A percentile compares a stretch with the other conserved stretches of the same genome.
phyloP scores from a whole-genome alignment of 2,329 filamentous ascomycete species.

The Geosmithia flava region DNA sequence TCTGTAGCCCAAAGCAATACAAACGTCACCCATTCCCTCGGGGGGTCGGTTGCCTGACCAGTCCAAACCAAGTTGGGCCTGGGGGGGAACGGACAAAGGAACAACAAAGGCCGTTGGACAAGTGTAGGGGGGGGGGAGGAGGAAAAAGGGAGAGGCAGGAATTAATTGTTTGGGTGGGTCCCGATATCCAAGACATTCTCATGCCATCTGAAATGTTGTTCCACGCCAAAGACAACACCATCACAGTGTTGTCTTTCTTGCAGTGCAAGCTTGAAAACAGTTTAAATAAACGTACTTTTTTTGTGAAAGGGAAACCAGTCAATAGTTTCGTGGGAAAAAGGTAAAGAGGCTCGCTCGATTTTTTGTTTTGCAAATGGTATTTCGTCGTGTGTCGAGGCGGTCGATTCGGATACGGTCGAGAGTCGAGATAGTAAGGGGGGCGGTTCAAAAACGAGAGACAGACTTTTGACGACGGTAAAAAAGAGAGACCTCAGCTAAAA shows the following conservation, averaged over 20 bases:
- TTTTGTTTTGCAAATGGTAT: not conserved
- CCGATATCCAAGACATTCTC: not conserved
- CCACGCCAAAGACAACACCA: not conserved
- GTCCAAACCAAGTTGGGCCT: not conserved
- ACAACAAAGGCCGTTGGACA: not conserved
- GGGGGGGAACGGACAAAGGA: too few relatives aligned
- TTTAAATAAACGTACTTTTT: not conserved
- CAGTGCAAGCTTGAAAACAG: too few relatives aligned
- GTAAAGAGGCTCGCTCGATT: too few relatives aligned
- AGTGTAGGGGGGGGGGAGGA: too few relatives aligned
- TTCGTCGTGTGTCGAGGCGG: too few relatives aligned
- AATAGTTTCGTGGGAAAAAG: not conserved
- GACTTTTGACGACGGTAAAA: too few relatives aligned
- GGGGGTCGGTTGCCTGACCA: not conserved
- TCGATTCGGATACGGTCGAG: not conserved
- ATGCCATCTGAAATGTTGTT: not conserved
- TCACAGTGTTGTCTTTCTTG: too few relatives aligned
- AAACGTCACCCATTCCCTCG: not conserved
- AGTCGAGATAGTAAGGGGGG: not conserved
- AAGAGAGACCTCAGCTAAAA: slow-evolving; percentile 21
- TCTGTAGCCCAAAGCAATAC: not conserved
- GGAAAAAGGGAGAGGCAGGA: not conserved
- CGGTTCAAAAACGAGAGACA: not conserved
- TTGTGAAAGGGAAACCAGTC: not conserved
- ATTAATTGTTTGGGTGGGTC: not conserved